Conservation (phyloP, 768 basidiomycete species). For the Russula compacta region DNA sequence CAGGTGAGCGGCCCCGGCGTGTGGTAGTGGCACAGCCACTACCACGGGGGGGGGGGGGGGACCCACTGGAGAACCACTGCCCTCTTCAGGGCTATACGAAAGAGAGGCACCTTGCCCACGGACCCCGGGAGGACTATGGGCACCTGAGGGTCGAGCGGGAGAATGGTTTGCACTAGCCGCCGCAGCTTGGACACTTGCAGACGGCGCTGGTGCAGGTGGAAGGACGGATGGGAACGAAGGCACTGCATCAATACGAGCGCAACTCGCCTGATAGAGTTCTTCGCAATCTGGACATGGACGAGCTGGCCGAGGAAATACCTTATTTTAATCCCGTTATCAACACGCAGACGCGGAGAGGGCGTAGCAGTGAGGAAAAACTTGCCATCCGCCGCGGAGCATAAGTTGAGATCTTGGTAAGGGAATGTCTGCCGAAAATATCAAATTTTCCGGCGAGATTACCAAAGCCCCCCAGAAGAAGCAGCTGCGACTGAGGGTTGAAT, state of each 20-base stretch:
- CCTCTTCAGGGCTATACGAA: conserved; percentile 91
- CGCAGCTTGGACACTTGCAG: conserved; percentile 34
- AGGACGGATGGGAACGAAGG: conserved; percentile 59
- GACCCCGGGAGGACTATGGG: conserved; percentile 91
- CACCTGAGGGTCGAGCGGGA: conserved; percentile 63
- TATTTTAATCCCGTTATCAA: conserved; percentile 95
- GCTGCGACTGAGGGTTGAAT: conserved; percentile 89
- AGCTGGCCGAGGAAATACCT: conserved; percentile 89
- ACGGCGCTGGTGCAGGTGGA: conserved; percentile 60
- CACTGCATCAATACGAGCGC: conserved; percentile 53
- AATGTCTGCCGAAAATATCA: conserved; percentile 84
- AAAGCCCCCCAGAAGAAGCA: conserved; percentile 88
- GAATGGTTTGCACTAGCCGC: conserved; percentile 45
- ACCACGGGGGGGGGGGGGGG: conserved; percentile 20
- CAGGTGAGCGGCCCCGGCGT: conserved; percentile 50
- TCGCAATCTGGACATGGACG: conserved; percentile 77
- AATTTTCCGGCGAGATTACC: conserved; percentile 94
- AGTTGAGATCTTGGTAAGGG: conserved; percentile 63
- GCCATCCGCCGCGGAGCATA: conserved; percentile 86
- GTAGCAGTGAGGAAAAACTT: conserved; percentile 91
- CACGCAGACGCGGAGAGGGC: conserved; percentile 87
- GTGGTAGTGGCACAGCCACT: conserved; percentile 58
- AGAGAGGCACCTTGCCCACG: conserved; percentile 81
- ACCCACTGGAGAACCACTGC: conserved; percentile 51
- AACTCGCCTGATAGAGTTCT: conserved; percentile 83